Conservation (phyloP, 257 asterid genomes). For the Lavandula angustifolia region DNA sequence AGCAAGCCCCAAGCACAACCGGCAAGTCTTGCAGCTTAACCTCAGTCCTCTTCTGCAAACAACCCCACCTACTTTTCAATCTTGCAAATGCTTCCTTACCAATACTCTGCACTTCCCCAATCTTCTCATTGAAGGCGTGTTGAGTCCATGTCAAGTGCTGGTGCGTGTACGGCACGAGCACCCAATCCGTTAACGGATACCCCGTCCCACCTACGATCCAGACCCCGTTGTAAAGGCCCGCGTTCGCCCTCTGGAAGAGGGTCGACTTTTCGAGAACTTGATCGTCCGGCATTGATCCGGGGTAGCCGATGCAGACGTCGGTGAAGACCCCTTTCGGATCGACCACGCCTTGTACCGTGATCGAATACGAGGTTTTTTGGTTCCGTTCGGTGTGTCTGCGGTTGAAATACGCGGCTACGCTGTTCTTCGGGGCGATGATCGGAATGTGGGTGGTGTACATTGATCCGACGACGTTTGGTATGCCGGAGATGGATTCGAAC, state of each 20-base stretch:
- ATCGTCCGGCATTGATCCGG: conserved; percentile 56
- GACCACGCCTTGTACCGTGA: conserved; percentile 48
- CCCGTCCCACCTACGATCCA: conserved; percentile 50
- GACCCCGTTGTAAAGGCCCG: conserved; percentile 41
- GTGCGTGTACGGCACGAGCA: conserved; percentile 48
- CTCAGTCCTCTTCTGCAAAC: conserved; percentile 47
- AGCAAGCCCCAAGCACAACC: conserved; percentile 50
- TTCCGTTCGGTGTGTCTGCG: conserved; percentile 47
- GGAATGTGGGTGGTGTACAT: conserved; percentile 51
- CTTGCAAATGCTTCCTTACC: conserved; percentile 40
- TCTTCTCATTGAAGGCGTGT: conserved; percentile 49
- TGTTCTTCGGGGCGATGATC: conserved; percentile 40
- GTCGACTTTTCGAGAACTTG: conserved; percentile 50
- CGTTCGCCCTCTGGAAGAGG: conserved; percentile 46
- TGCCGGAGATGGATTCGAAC: conserved; percentile 41
- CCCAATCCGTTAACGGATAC: conserved; percentile 50
- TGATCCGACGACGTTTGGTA: conserved; percentile 48
- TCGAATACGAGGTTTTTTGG: conserved; percentile 44
- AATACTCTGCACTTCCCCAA: conserved; percentile 36
- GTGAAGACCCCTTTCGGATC: conserved; percentile 43
- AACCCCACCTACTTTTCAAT: conserved; percentile 46
- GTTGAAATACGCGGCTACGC: conserved; percentile 45
- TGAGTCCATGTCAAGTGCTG: conserved; percentile 54
- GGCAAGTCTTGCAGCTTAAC: conserved; percentile 54
- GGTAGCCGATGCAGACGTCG: conserved; percentile 49